Percentiles rank a stretch among this genome's conserved stretches.
phyloP scores from a whole-genome alignment of 768 basidiomycete genomes.

The Russula earlei region DNA sequence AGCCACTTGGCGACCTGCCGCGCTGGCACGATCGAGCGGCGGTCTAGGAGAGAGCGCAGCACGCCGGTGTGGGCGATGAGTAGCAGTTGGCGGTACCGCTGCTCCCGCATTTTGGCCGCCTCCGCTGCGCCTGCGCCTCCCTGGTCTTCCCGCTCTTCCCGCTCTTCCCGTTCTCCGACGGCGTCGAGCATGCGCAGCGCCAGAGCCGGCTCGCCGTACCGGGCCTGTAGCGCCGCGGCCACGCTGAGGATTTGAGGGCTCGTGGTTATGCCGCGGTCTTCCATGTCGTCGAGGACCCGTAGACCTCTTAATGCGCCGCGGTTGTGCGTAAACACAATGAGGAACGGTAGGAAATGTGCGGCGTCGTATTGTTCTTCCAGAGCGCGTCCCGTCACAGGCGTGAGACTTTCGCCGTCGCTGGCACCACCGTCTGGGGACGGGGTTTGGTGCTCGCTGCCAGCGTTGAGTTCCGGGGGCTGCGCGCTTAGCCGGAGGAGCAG shows the following conservation, averaged over 20 bases:
- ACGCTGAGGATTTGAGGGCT: conserved; percentile 41
- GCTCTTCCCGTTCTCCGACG: neutral
- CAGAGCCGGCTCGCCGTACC: conserved; percentile 27
- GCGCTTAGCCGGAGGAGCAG: conserved; percentile 27
- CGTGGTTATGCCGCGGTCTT: conserved; percentile 36
- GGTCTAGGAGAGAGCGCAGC: conserved; percentile 6
- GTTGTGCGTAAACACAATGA: conserved; percentile 31
- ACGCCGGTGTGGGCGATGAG: neutral
- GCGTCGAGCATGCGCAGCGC: conserved; percentile 34
- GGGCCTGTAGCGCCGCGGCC: conserved; percentile 38
- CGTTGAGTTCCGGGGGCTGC: neutral
- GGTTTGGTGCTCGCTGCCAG: neutral
- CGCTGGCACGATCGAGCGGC: neutral
- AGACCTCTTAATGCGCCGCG: conserved; percentile 29
- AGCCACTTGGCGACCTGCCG: neutral
- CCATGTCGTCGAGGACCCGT: conserved; percentile 45
- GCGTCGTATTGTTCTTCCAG: conserved; percentile 23
- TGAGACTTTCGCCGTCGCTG: neutral
- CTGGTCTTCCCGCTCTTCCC: neutral
- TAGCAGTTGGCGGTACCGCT: neutral
- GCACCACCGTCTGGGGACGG: neutral
- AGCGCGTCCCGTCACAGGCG: neutral
- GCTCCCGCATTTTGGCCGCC: too few species aligned
- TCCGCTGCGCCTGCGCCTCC: neutral
- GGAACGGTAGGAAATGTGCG: conserved; percentile 45